These are phyloP conservation scores for Mycena citricolor DNA, from an alignment of 1,284 basidiomycete genomes.

Conservation along the genomic window DNA sequence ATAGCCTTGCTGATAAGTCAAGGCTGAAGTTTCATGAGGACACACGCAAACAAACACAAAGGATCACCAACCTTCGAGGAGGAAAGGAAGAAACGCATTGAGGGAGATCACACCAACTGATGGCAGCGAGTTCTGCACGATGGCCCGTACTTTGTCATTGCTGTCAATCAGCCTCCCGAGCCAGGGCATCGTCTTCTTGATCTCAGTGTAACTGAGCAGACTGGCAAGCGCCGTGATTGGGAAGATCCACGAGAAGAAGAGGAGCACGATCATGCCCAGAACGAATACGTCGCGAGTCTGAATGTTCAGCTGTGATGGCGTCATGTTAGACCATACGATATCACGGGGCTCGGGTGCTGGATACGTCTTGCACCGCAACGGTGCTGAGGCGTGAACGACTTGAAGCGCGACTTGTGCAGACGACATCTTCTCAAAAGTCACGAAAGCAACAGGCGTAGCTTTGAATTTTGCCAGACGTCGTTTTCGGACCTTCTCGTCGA, in stretches of 20 bases:
- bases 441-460: constrained; percentile 84
- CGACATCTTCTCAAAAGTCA: constrained; percentile 96
- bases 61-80: constrained; percentile 76
- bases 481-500: constrained; percentile 78
- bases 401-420: constrained; percentile 93
- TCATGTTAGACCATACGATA: constrained; percentile 92
- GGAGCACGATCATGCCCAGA: constrained; percentile 61
- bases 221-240: constrained; percentile 85
- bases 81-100: constrained; percentile 87
- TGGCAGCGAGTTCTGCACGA: constrained; percentile 93
- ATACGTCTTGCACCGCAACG: constrained; percentile 65
- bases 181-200: constrained; percentile 88
- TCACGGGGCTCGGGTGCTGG: constrained; percentile 94
- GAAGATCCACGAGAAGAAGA: constrained; percentile 85
- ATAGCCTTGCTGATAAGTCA: constrained; percentile 88
- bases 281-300: constrained; percentile 72
- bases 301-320: constrained; percentile 56
- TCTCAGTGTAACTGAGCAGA: constrained; percentile 87
- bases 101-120: constrained; percentile 87
- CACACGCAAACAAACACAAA: background rate
- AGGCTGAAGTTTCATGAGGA: constrained; percentile 44
- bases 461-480: constrained; percentile 70
- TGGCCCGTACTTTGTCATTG: constrained; percentile 77
- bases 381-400: constrained; percentile 73
- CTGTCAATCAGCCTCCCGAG: constrained; percentile 76